Base-by-base conservation (phyloP, 108 stramenopile genomes). In the Nitzschia putrida region DNA sequence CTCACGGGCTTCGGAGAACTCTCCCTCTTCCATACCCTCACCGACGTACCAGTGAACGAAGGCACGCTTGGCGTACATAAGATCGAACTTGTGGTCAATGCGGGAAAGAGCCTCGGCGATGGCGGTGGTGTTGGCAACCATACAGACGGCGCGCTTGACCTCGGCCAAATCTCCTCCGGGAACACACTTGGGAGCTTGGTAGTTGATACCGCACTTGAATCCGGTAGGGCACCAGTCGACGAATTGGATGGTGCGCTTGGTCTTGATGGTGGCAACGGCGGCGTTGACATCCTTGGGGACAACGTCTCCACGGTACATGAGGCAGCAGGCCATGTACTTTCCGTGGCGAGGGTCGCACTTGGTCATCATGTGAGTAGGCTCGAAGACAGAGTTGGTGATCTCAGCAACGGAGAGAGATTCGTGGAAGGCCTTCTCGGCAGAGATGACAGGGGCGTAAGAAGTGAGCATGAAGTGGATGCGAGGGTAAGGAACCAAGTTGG, bases 41-140 rank as follows among this genome's bases (percentile, higher is more conserved):
- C 98, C 97, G 69, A 99, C 98, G 69, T 98, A 99, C 98, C 98
- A 99, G 90, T 99, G 97, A 59, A 99, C 97, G 74, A 99, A 99
- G 68, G 98, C 97, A 85, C 98, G 97, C 96, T 99, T 99, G 90
- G 97, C 96, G 80, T 99, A 99, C 98, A 99, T 99, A 61, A 98
- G 94, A 84, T 99, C 98, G 88, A 99, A 99, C 95, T 99, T 93
- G 95, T 98, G 97, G 74, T 99, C 97, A 64, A 99, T 98, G 80
- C 97, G 95, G 23, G 89, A 90, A 29, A 97, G 85, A 23, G 96
- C 97, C 87, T 97, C 98, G 57, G 95, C 98, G 80, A 99, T 98
- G 75, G 98, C 98, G 49, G 97, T 99, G 70, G 97, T 99, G 92
- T 99, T 99, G 84, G 97, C 96, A 73, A 99, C 97, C 98, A 99